A percentile compares a stretch with the other conserved stretches of the same genome.
Evolutionary conservation across 1,284 basidiomycete species (phyloP).

Genomic region (Apiotrichum domesticum): DNA sequence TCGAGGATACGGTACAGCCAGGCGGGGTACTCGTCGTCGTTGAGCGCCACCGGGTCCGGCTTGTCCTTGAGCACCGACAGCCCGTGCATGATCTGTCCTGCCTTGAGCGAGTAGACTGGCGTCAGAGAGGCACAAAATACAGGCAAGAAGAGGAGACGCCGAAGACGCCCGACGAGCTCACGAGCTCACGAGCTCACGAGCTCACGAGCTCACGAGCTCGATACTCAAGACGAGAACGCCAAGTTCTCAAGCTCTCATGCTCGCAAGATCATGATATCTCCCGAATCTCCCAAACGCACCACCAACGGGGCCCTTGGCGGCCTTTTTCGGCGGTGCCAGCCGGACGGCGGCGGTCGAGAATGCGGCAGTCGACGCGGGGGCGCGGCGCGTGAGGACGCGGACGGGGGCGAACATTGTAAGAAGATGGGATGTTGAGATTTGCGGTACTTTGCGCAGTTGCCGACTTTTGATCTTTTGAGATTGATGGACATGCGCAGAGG

Average conservation of each 20-base stretch:
- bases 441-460: background rate
- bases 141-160: no score
- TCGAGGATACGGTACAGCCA: constrained; percentile 80
- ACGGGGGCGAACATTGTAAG: background rate
- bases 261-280: background rate
- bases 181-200: no score
- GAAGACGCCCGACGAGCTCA: no score
- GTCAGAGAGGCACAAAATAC: background rate
- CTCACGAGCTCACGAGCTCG: no score
- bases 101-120: constrained; percentile 51
- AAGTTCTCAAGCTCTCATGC: no score
- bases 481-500: no score
- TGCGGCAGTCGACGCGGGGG: background rate
- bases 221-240: no score
- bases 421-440: background rate
- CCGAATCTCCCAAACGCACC: background rate
- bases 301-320: background rate
- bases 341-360: constrained; percentile 2
- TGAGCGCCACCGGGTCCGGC: constrained; percentile 66
- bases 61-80: constrained; percentile 79
- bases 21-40: constrained; percentile 78
- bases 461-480: no score
- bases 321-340: background rate
- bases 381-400: background rate
- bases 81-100: constrained; percentile 67